Base-by-base conservation (phyloP, 2,329 filamentous ascomycete genomes). In the Clonostachys solani region DNA sequence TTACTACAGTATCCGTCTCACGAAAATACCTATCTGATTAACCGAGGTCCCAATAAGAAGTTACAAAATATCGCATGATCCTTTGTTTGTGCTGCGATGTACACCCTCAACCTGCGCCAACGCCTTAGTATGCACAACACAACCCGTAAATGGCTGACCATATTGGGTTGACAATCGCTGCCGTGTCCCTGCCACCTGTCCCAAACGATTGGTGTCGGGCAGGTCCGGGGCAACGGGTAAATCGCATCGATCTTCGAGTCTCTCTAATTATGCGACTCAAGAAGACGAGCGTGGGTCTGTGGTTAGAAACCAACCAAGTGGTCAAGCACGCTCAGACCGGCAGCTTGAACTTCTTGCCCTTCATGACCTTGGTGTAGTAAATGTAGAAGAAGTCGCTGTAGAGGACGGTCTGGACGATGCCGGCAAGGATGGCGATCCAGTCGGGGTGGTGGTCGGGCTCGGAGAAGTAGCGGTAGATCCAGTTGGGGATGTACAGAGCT, bases 341-440 rank as follows among this genome's bases (percentile, higher is more conserved):
- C 49, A 92, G 75, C 68, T 90, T 89, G 68, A 92, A 92, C 74
- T 89, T 92, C 77, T 89, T 88, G 58, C 88, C 88, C 75, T 92
- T 89, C 71, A 92, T 74, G 43, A 92, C 86, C 84, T 96, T 97
- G 50, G 87, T 96, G 73, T 96, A 99, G 75, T 99, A 99, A 61
- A 99, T 92, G 79, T 92, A 99, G 81, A 99, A 99, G 75, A 99
- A 99, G 73, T 99, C 94, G 53, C 90, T 95, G 75, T 99, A 99
- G 49, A 99, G 77, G 43, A 99, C 72, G 1, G 94, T 99, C 77
- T 99, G 94, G 54, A 97, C 73, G 47, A 97, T 79, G 12, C 94
- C 94, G 5, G 95, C 94, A 52, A 94, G 63, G 45, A 96, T 86
- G 17, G 92, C 87, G 56, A 96, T 95, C 54, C 85, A 88, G 64